Evolutionary conservation across 495 filamentous ascomycete genomes (phyloP).

Genomic region (Tuber umbilicatum): DNA sequence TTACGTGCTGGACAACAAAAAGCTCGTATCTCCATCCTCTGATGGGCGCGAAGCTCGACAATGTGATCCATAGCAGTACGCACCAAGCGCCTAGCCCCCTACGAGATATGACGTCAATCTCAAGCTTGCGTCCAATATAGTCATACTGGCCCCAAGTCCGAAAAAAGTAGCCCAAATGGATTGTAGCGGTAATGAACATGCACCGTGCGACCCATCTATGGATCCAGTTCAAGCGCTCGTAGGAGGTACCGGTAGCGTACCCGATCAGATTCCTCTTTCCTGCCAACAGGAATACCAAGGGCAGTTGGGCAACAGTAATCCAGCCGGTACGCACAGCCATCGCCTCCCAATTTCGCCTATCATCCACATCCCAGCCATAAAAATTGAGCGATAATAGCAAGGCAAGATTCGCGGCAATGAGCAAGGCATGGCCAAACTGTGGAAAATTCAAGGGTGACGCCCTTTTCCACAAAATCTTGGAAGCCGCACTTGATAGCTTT

Average conservation of each 20-base stretch:
- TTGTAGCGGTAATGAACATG: slow-evolving; percentile 64
- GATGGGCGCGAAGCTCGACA: slow-evolving; percentile 63
- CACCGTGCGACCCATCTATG: slow-evolving; percentile 74
- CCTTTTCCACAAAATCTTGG: slow-evolving; percentile 6
- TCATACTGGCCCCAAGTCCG: slow-evolving; percentile 59
- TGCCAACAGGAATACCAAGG: slow-evolving; percentile 69
- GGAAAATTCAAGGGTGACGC: slow-evolving; percentile 49
- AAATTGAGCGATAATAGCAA: slow-evolving; percentile 51
- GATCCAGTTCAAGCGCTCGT: slow-evolving; percentile 76
- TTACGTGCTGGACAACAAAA: slow-evolving; percentile 73
- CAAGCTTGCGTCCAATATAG: slow-evolving; percentile 57
- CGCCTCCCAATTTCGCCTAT: slow-evolving; percentile 55
- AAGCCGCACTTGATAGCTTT: slow-evolving; percentile 9
- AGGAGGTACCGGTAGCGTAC: slow-evolving; percentile 58
- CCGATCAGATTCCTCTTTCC: slow-evolving; percentile 73
- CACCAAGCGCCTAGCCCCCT: slow-evolving; percentile 69
- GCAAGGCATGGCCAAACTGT: slow-evolving; percentile 52
- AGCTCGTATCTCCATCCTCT: slow-evolving; percentile 67
- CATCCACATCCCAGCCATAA: slow-evolving; percentile 42
- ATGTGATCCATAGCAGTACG: slow-evolving; percentile 62
- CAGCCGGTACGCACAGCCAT: slow-evolving; percentile 71
- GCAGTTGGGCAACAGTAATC: slow-evolving; percentile 73
- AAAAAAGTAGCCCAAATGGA: slow-evolving; percentile 70
- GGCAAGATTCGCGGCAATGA: slow-evolving; percentile 54
- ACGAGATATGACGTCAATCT: slow-evolving; percentile 58